Conservation (phyloP, 108 stramenopile species). For the Chaetoceros tenuissimus region DNA sequence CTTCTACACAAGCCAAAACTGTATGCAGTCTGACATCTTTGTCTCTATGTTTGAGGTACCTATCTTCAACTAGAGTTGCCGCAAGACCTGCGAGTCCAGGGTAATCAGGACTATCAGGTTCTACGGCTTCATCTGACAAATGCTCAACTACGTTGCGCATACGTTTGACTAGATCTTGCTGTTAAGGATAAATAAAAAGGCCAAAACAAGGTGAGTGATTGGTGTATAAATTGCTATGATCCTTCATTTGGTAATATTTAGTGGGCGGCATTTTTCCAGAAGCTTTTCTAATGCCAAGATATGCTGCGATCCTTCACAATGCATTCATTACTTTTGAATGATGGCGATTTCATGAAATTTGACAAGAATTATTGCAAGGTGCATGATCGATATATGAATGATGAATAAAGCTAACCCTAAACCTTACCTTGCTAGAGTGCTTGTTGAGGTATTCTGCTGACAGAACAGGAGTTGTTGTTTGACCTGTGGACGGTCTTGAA, state of each 20-base stretch:
- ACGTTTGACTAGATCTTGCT: constrained; percentile 36
- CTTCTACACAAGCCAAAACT: constrained; percentile 55
- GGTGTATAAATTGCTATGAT: not conserved
- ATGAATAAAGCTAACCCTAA: no score
- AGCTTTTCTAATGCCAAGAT: no score
- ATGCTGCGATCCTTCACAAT: no score
- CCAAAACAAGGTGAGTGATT: not conserved
- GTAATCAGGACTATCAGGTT: constrained; percentile 19
- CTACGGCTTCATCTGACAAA: constrained; percentile 27
- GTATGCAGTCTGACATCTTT: constrained; percentile 63
- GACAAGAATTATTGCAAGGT: no score
- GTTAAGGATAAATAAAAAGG: not conserved
- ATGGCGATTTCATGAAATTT: no score
- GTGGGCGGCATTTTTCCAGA: no score
- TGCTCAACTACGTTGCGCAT: constrained; percentile 25
- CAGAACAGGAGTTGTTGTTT: constrained; percentile 11
- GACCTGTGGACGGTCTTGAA: not conserved
- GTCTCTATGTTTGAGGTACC: constrained; percentile 46
- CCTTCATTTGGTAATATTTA: no score
- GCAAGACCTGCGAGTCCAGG: constrained; percentile 56
- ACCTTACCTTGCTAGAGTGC: constrained; percentile 28
- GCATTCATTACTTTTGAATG: not conserved
- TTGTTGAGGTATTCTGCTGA: constrained; percentile 22
- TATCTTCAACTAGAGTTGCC: constrained; percentile 21
- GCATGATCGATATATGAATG: no score